These are phyloP conservation scores for Actinomortierella wolfii DNA, from an alignment of 371 early-diverging fungal species.

Conservation along the genomic window DNA sequence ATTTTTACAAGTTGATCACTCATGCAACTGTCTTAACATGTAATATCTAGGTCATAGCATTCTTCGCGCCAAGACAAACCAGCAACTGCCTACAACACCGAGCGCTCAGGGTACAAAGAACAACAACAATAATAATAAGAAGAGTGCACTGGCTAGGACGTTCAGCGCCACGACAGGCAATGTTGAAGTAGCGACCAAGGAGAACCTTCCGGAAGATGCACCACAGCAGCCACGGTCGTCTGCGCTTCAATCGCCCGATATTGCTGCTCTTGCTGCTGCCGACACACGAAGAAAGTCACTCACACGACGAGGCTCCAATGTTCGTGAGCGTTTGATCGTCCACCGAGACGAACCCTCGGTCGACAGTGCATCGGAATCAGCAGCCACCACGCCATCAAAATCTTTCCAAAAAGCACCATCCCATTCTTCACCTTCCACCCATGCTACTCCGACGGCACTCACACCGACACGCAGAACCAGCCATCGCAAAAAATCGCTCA, in stretches of 20 bases:
- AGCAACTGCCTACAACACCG: conserved; percentile 11
- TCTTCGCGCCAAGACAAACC: conserved; percentile 37
- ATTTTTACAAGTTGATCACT: too few species aligned
- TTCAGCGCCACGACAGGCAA: conserved; percentile 22
- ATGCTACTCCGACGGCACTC: too few species aligned
- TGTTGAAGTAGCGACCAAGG: neutral
- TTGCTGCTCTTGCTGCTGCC: conserved; percentile 1
- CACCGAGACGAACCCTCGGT: conserved; percentile 24
- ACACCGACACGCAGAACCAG: neutral
- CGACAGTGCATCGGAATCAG: neutral
- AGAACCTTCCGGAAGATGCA: neutral
- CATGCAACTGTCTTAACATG: too few species aligned
- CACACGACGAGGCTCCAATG: conserved; percentile 32
- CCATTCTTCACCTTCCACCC: neutral
- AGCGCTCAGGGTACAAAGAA: neutral
- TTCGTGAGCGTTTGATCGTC: conserved; percentile 23
- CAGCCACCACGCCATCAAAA: neutral
- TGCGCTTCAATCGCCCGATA: neutral
- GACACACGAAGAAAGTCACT: conserved; percentile 26
- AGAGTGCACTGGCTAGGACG: conserved; percentile 22
- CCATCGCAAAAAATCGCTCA: conserved; percentile 10
- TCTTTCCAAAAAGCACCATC: neutral
- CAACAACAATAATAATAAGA: conserved; percentile 2
- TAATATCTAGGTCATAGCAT: conserved; percentile 13
- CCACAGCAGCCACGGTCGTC: conserved; percentile 5